A percentile compares a stretch with the other conserved stretches of the same genome.
Evolutionary conservation across 768 basidiomycete genomes (phyloP).

Genomic region (Lepiota brunneoincarnata): DNA sequence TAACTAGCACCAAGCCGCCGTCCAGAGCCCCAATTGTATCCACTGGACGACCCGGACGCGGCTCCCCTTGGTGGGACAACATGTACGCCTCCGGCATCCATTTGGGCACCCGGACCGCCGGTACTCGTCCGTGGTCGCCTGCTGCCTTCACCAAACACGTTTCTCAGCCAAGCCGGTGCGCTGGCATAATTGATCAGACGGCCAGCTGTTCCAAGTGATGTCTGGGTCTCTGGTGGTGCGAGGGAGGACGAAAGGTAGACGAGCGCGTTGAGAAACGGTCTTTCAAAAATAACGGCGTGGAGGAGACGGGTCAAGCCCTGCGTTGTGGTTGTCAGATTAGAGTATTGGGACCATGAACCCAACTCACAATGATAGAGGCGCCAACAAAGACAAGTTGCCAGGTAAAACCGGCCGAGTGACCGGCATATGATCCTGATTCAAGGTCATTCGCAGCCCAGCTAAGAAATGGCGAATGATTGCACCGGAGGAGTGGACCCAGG

Average conservation of each 20-base stretch:
- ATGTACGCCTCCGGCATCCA: constrained; percentile 50
- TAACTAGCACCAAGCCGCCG: constrained; percentile 31
- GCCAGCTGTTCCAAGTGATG: constrained; percentile 50
- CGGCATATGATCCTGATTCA: constrained; percentile 56
- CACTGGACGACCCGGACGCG: constrained; percentile 14
- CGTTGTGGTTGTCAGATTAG: background rate
- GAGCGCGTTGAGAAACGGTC: constrained; percentile 64
- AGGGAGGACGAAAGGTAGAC: constrained; percentile 68
- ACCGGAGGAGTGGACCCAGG: no score
- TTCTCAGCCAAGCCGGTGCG: constrained; percentile 61
- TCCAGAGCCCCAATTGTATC: constrained; percentile 53
- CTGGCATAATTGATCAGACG: constrained; percentile 35
- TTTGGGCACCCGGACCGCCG: constrained; percentile 29
- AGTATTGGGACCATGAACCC: background rate
- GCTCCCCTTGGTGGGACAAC: constrained; percentile 51
- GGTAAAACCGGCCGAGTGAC: constrained; percentile 70
- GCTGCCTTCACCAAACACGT: constrained; percentile 41
- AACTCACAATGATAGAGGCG: constrained; percentile 57
- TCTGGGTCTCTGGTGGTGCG: constrained; percentile 61
- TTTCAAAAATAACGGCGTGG: constrained; percentile 49
- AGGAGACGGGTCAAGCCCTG: constrained; percentile 63
- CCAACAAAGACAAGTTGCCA: constrained; percentile 66
- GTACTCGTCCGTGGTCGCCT: constrained; percentile 21
- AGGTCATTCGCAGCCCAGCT: constrained; percentile 52
- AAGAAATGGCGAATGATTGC: background rate